Evolutionary conservation across 2,329 filamentous ascomycete species (phyloP).

Genomic region (Penicillium sp.): DNA sequence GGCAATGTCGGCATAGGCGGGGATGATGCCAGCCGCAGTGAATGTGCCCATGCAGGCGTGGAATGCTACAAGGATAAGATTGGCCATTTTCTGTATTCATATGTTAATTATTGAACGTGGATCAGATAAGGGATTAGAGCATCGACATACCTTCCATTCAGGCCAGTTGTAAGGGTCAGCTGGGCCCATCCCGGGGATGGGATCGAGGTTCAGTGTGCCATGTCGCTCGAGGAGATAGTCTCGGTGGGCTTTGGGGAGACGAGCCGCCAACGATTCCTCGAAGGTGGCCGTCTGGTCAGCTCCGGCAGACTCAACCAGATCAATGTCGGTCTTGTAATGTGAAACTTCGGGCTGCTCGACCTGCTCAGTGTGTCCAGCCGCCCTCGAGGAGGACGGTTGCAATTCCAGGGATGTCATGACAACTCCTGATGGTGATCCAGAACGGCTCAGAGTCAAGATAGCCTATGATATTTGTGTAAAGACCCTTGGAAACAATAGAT

Average conservation of each 20-base stretch:
- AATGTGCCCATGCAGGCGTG: conserved; percentile 60
- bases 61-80: conserved; percentile 56
- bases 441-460: no score
- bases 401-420: conserved; percentile 29
- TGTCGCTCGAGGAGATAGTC: conserved; percentile 54
- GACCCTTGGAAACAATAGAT: no score
- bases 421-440: neutral
- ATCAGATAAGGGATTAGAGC: neutral
- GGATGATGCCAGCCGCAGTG: conserved; percentile 55
- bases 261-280: conserved; percentile 26
- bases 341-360: conserved; percentile 3
- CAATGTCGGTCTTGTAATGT: conserved; percentile 25
- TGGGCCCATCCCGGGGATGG: conserved; percentile 50
- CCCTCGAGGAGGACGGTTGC: conserved; percentile 22
- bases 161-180: conserved; percentile 60
- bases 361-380: conserved; percentile 10
- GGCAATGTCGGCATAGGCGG: conserved; percentile 55
- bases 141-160: conserved; percentile 46
- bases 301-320: conserved; percentile 31
- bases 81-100: conserved; percentile 50
- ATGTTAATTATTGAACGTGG: neutral
- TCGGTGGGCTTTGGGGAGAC: conserved; percentile 30
- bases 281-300: conserved; percentile 24
- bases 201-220: conserved; percentile 56
- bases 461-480: no score